phyloP scores from a whole-genome alignment of 306 rosid species.

The Rosa multiflora region DNA sequence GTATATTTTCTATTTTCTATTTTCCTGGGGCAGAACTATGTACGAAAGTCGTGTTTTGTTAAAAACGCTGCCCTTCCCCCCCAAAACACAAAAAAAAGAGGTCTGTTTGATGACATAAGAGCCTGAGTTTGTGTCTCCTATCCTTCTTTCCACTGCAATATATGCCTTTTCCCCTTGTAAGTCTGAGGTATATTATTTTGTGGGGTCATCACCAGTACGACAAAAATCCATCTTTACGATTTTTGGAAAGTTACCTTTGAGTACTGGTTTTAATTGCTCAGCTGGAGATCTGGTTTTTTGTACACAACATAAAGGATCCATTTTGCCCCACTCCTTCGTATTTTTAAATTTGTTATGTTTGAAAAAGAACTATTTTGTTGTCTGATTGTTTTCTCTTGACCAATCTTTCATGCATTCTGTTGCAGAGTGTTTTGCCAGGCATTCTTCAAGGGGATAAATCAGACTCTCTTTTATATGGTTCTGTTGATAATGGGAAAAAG shows the following conservation, averaged over 20 bases:
- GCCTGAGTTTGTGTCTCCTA: background rate
- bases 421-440: constrained; percentile 97
- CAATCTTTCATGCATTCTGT: constrained; percentile 12
- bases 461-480: constrained; percentile 92
- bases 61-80: too few relatives aligned
- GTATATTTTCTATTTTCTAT: background rate
- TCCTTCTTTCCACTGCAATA: background rate
- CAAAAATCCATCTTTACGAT: background rate
- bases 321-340: background rate
- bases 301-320: background rate
- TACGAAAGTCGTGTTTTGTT: background rate
- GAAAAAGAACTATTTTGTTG: background rate
- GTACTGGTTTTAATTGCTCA: background rate
- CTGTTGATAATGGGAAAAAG: constrained; percentile 98
- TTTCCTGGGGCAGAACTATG: background rate
- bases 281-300: background rate
- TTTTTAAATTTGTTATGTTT: background rate
- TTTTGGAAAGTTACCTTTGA: background rate
- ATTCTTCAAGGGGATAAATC: constrained; percentile 99
- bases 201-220: background rate
- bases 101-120: background rate
- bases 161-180: background rate
- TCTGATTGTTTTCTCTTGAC: background rate
- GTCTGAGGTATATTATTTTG: background rate
- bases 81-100: background rate